These are phyloP conservation scores for Chimonanthus salicifolius DNA, from an alignment of 164 flowering plant species.

Conservation along the genomic window DNA sequence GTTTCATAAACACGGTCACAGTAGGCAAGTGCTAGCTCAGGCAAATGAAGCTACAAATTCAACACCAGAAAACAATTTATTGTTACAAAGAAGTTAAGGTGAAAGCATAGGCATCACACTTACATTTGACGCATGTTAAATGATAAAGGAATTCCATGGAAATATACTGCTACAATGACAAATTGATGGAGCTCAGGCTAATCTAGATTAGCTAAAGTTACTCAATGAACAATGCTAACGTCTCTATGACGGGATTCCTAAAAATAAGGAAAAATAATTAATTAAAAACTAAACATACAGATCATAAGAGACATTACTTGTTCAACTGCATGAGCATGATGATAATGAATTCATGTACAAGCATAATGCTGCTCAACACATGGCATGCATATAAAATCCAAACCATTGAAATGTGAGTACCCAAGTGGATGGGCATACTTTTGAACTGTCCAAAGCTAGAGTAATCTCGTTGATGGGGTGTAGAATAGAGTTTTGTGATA, in stretches of 20 bases:
- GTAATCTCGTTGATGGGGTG: too few relatives aligned
- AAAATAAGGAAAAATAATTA: not conserved
- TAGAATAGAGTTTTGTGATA: too few relatives aligned
- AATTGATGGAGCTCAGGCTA: not conserved
- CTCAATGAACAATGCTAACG: not conserved
- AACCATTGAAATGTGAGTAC: too few relatives aligned
- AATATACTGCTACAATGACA: not conserved
- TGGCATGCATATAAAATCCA: too few relatives aligned
- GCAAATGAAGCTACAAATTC: slow-evolving; percentile 72
- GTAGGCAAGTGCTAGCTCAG: slow-evolving; percentile 85
- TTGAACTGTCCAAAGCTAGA: too few relatives aligned
- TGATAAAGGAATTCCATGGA: not conserved
- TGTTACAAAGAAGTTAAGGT: not conserved
- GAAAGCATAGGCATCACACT: not conserved
- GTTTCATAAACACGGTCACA: slow-evolving; percentile 89
- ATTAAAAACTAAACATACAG: not conserved
- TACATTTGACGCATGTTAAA: not conserved
- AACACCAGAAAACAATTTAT: slow-evolving; percentile 8
- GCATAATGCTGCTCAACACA: not conserved
- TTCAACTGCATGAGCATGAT: not conserved
- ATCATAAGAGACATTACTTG: not conserved
- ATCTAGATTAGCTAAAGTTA: too few relatives aligned
- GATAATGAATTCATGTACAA: not conserved
- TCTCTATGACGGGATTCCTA: not conserved
- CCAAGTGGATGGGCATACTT: too few relatives aligned